Conservation (phyloP, 2,329 filamentous ascomycete species). For the Neopestalotiopsis clavispora region DNA sequence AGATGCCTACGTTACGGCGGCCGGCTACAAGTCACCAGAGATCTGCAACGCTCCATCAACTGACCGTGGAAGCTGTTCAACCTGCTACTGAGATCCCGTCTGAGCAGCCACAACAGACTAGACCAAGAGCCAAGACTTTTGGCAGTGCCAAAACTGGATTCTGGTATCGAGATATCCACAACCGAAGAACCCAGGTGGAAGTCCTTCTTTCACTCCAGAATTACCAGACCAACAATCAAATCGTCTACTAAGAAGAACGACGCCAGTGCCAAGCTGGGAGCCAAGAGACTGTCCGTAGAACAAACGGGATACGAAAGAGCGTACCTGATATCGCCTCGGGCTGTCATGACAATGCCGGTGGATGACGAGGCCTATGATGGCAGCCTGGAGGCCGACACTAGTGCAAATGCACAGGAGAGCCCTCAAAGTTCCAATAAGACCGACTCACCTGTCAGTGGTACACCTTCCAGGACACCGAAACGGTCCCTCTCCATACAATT, state of each 20-base stretch:
- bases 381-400: slow-evolving; percentile 21
- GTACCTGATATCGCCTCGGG: slow-evolving; percentile 42
- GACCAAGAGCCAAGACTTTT: slow-evolving; percentile 34
- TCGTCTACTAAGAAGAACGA: slow-evolving; percentile 32
- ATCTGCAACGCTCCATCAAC: slow-evolving; percentile 70
- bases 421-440: slow-evolving; percentile 31
- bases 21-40: slow-evolving; percentile 82
- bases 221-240: slow-evolving; percentile 29
- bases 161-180: slow-evolving; percentile 15
- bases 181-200: slow-evolving; percentile 46
- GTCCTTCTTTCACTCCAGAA: slow-evolving; percentile 61
- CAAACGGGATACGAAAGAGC: slow-evolving; percentile 36
- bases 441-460: slow-evolving; percentile 38
- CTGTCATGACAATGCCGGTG: slow-evolving; percentile 28
- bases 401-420: slow-evolving; percentile 27
- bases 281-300: slow-evolving; percentile 39
- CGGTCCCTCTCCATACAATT: slow-evolving; percentile 67
- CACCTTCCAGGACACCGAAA: slow-evolving; percentile 50
- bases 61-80: slow-evolving; percentile 30
- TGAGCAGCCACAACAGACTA: slow-evolving; percentile 35
- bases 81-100: slow-evolving; percentile 36
- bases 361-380: slow-evolving; percentile 16
- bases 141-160: slow-evolving; percentile 23
- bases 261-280: slow-evolving; percentile 28
- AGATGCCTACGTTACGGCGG: slow-evolving; percentile 69